These are phyloP conservation scores for Plantago elongata DNA, from an alignment of 257 asterid genomes.

Conservation along the genomic window DNA sequence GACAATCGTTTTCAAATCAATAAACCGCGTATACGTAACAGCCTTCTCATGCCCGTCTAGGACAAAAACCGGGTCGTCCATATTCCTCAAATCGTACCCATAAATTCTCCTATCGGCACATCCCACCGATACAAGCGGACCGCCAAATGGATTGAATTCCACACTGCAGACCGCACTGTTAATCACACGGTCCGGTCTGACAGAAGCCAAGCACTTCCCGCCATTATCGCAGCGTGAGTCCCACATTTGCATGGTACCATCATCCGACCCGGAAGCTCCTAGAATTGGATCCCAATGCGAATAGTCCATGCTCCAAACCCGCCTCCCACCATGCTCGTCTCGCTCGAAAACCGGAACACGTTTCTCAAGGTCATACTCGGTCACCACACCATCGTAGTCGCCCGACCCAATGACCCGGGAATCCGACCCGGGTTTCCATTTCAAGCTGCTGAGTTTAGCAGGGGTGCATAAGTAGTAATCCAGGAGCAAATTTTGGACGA, in stretches of 20 bases:
- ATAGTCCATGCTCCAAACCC: constrained; percentile 89
- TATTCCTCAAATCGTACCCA: constrained; percentile 54
- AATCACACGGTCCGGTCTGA: constrained; percentile 40
- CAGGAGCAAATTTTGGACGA: constrained; percentile 24
- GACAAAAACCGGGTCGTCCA: constrained; percentile 43
- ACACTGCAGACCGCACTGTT: constrained; percentile 69
- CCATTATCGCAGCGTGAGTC: constrained; percentile 60
- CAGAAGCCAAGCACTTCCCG: constrained; percentile 33
- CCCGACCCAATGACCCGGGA: constrained; percentile 73
- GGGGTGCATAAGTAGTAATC: constrained; percentile 68
- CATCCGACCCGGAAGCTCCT: constrained; percentile 93
- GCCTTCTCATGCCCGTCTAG: constrained; percentile 68
- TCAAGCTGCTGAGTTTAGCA: constrained; percentile 76
- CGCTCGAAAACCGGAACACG: constrained; percentile 77
- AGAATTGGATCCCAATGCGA: constrained; percentile 42
- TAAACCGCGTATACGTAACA: constrained; percentile 52
- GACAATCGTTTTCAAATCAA: constrained; percentile 42
- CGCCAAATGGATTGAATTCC: constrained; percentile 70
- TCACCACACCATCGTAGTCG: constrained; percentile 81
- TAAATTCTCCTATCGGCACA: constrained; percentile 64
- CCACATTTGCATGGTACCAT: constrained; percentile 93
- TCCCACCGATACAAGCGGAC: constrained; percentile 45
- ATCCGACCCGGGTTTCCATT: constrained; percentile 74
- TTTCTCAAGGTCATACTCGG: constrained; percentile 75
- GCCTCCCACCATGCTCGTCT: constrained; percentile 90